Evolutionary conservation across 2,329 filamentous ascomycete species (phyloP).

Genomic region (Blastomyces parvus): DNA sequence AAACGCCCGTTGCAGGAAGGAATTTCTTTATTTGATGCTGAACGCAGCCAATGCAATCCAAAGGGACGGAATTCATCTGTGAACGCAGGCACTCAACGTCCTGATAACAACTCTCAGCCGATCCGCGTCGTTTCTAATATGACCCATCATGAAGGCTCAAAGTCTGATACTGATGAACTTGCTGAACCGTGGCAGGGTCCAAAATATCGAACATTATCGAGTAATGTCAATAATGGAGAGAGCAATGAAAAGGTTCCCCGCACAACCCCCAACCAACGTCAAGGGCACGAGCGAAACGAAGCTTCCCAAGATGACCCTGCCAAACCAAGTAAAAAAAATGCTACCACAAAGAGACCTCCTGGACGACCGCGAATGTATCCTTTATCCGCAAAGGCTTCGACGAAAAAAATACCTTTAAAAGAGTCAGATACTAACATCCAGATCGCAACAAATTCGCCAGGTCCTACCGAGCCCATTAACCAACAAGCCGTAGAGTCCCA

Average conservation of each 20-base stretch:
- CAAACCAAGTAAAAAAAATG: not conserved
- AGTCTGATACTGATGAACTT: slow-evolving; percentile 5
- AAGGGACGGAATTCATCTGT: not conserved
- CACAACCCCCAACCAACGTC: not conserved
- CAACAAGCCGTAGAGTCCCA: not conserved
- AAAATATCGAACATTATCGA: not conserved
- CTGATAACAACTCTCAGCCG: not conserved
- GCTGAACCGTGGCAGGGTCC: not conserved
- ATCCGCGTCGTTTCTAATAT: not conserved
- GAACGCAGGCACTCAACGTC: too few relatives aligned
- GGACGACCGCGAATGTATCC: not conserved
- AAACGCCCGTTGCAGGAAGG: not conserved
- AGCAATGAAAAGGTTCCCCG: not conserved
- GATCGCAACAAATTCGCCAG: not conserved
- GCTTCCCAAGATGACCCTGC: not conserved
- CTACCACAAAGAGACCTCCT: not conserved
- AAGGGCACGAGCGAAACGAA: not conserved
- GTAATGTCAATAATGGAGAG: not conserved
- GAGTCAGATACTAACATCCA: not conserved
- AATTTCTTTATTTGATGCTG: not conserved
- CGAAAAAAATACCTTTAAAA: not conserved
- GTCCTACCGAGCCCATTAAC: not conserved
- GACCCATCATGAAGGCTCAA: not conserved
- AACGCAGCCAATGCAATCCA: not conserved
- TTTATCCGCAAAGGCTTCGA: not conserved